These are phyloP conservation scores for Aspergillus pseudoviridinutans DNA, from an alignment of 2,329 filamentous ascomycete genomes.

Conservation along the genomic window DNA sequence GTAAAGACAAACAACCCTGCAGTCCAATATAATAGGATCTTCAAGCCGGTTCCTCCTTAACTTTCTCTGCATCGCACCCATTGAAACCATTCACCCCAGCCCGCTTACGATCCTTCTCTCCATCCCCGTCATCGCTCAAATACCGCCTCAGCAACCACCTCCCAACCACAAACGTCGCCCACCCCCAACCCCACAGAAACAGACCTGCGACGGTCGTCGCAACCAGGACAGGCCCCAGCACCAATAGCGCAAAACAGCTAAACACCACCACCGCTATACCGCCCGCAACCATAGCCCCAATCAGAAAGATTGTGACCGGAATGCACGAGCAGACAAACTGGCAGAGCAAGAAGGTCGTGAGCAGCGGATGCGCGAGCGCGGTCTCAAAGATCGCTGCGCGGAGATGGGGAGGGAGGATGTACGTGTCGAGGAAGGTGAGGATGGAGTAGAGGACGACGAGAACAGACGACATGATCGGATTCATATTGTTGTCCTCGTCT, in stretches of 20 bases:
- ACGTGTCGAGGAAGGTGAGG: slow-evolving; percentile 7
- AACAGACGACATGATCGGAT: slow-evolving; percentile 4
- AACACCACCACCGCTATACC: slow-evolving; percentile 57
- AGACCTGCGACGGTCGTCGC: slow-evolving; percentile 60
- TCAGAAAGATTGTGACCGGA: slow-evolving; percentile 64
- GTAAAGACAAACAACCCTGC: background rate
- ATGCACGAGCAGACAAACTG: slow-evolving; percentile 64
- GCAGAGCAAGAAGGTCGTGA: slow-evolving; percentile 64
- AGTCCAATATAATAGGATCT: background rate
- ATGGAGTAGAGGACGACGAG: slow-evolving; percentile 2
- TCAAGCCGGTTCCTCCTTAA: background rate
- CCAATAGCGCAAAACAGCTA: slow-evolving; percentile 56
- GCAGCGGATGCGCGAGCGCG: slow-evolving; percentile 64
- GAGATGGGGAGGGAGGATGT: slow-evolving; percentile 56
- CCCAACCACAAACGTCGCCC: slow-evolving; percentile 49
- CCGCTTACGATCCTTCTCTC: background rate
- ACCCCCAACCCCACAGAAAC: slow-evolving; percentile 64
- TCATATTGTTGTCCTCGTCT: background rate
- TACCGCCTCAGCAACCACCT: slow-evolving; percentile 9
- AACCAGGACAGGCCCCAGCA: slow-evolving; percentile 67
- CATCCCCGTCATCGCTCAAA: background rate
- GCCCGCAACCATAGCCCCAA: slow-evolving; percentile 60
- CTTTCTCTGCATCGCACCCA: background rate
- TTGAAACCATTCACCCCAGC: background rate
- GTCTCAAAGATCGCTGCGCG: slow-evolving; percentile 53